Base-by-base conservation (phyloP, 164 flowering plant genomes). In the Taxillus chinensis region DNA sequence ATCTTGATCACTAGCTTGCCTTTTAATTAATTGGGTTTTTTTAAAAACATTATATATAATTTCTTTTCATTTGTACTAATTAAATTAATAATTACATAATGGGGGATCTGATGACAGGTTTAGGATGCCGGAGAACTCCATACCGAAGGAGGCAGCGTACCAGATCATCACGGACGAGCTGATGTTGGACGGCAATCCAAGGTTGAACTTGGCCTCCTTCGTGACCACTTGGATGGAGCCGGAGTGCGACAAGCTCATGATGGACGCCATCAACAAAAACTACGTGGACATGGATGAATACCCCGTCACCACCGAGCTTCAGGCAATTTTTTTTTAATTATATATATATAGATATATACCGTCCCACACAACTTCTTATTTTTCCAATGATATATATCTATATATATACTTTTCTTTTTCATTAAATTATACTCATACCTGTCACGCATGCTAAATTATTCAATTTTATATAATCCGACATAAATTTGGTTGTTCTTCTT, bases 131-230 rank as follows among this genome's bases (percentile, higher is more conserved):
- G 84, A 80, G 67, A 75, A 69, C 15, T 80, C 90, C 54, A 85
- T 75, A 6, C 90, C 87, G 12, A 83, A 83, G 73, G 85, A 83
- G 48, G 85, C 83, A 3, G 88, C 88, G 7, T 81, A 62, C 61
- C 85, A 83, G 71, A 79, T 81, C 41, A 81, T 83, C 6, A 73
- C 77, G 67, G 88, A 83, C 49, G 88, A 81, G 74, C 62, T 83
- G 73, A 73, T 81, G 79, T 63, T 83, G 7, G 85, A 83, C 41
- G 85, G 85, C 8, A 80, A 77, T 40, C 85, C 88, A 0, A 77
- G 84, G 71, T 67, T 83, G 61, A 83, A 83, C 55, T 50, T 83
- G 67, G 88, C 88, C 4, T 81, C 88, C 6, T 76, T 76, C 51
- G 76, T 76, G 27, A 76, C 79, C 9, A 76, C 76, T 3, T 76